These are phyloP conservation scores for Hypoxylon fuscum DNA, from an alignment of 495 filamentous ascomycete genomes.

Conservation along the genomic window DNA sequence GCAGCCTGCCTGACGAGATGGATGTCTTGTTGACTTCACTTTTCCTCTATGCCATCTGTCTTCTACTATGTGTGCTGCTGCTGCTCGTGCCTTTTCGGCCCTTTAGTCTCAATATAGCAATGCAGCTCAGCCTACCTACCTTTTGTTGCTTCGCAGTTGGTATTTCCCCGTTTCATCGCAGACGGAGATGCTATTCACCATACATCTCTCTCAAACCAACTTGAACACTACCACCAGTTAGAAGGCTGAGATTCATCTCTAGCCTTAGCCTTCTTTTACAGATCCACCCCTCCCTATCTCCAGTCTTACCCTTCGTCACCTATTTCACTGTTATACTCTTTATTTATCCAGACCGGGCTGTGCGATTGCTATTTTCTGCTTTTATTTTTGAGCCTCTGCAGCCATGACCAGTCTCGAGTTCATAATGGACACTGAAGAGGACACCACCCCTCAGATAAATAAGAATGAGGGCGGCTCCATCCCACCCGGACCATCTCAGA, in stretches of 20 bases:
- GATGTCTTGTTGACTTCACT: slow-evolving; percentile 28
- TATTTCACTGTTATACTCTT: slow-evolving; percentile 46
- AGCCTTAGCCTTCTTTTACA: slow-evolving; percentile 43
- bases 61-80: slow-evolving; percentile 23
- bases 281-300: slow-evolving; percentile 41
- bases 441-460: slow-evolving; percentile 39
- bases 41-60: slow-evolving; percentile 30
- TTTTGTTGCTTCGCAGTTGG: slow-evolving; percentile 42
- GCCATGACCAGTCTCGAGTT: slow-evolving; percentile 59
- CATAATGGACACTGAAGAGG: slow-evolving; percentile 60
- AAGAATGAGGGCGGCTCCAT: slow-evolving; percentile 44
- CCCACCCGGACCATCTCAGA: slow-evolving; percentile 47
- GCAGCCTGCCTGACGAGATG: slow-evolving; percentile 22
- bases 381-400: slow-evolving; percentile 55
- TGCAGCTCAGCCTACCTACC: slow-evolving; percentile 49
- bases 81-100: slow-evolving; percentile 43
- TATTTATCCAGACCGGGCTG: slow-evolving; percentile 51
- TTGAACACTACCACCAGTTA: slow-evolving; percentile 38
- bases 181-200: slow-evolving; percentile 43
- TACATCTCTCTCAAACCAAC: slow-evolving; percentile 35
- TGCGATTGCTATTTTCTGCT: slow-evolving; percentile 44
- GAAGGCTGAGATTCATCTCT: slow-evolving; percentile 45
- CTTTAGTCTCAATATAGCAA: slow-evolving; percentile 59
- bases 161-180: slow-evolving; percentile 46
- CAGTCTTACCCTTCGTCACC: slow-evolving; percentile 43